Percentiles rank a stretch among this genome's conserved stretches.
These are phyloP conservation scores for Aaosphaeria arxii DNA, from an alignment of 2,329 filamentous ascomycete genomes.

Conservation along the genomic window DNA sequence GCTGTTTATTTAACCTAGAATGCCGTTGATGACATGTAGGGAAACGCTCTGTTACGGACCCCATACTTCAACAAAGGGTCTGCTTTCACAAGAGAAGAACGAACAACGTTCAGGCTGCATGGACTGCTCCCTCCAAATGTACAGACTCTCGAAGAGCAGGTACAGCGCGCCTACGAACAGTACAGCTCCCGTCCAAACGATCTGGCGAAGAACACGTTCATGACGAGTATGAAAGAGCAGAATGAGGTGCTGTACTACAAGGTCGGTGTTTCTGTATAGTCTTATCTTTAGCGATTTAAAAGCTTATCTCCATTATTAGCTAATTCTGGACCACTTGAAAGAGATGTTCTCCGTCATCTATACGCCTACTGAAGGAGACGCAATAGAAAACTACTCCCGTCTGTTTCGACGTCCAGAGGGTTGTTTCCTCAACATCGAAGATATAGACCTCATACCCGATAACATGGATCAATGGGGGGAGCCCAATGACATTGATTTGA, in stretches of 20 bases:
- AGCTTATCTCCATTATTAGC: constrained; percentile 40
- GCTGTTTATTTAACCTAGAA: neutral
- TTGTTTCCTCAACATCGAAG: constrained; percentile 73
- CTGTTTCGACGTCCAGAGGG: constrained; percentile 77
- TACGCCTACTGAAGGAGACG: constrained; percentile 85
- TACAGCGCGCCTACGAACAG: constrained; percentile 74
- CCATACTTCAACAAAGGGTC: constrained; percentile 81
- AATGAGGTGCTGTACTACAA: constrained; percentile 80
- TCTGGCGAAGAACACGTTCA: constrained; percentile 82
- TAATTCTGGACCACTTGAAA: constrained; percentile 73
- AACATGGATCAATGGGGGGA: constrained; percentile 66
- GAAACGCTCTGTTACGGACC: constrained; percentile 57
- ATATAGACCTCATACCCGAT: constrained; percentile 63
- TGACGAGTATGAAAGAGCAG: constrained; percentile 81
- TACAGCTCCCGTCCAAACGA: constrained; percentile 62
- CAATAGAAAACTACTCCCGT: constrained; percentile 78
- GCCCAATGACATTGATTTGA: constrained; percentile 78
- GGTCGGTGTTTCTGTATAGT: constrained; percentile 41
- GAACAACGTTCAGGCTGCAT: constrained; percentile 65
- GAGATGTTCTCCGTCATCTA: constrained; percentile 93
- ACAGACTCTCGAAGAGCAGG: constrained; percentile 75
- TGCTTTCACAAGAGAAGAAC: constrained; percentile 68
- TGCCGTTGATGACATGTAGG: constrained; percentile 14
- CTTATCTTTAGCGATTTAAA: neutral
- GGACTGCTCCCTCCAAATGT: constrained; percentile 71